Base-by-base conservation (phyloP, 306 rosid genomes). In the Inga leiocalycina region DNA sequence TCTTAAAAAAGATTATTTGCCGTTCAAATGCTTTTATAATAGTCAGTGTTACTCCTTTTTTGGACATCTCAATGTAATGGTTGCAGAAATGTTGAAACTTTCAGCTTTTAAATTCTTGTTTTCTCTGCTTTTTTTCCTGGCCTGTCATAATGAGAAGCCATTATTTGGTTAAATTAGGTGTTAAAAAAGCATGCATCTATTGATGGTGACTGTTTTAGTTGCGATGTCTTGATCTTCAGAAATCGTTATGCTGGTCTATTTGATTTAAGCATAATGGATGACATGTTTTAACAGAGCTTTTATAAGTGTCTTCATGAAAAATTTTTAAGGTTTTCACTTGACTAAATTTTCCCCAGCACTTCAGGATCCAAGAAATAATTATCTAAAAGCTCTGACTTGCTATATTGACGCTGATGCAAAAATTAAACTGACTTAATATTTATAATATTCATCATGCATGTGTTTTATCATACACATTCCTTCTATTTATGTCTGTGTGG, bases 381-480 rank as follows among this genome's bases (percentile, higher is more conserved):
- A 41, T 71, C 75, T 71, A 20, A 71, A 71, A 10, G 75, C 30
- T 10, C 35, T 43, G 34, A 43, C 27, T 41, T 71, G 3, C 46
- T 10, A 39, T 70, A 39, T 71, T 71, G 71, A 72, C 34, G 45
- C 68, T 17, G 64, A 79, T 79, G 80, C 44, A 64, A 52, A 79
- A 35, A 82, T n/a, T 82, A 49, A n/a, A 48, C 56, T 48, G 71
- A 76, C 61, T 76, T 59, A 49, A 82, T 80, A 64, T 59, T 66
- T 48, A 24, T 69, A 68, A 6, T 22, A 32, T 71, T 35, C 43
- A 82, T 27, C 62, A 35, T 3, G 34, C 13, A n/a, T 8, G 67
- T 48, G 24, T 77, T 70, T 78, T 71, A 65, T 37, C 67, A 77
- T 80, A 14, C 66, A 2, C 57, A 32, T 85, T 74, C 84, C 39